Base-by-base conservation (phyloP, 495 filamentous ascomycete genomes). In the Aspergillus avenaceus region DNA sequence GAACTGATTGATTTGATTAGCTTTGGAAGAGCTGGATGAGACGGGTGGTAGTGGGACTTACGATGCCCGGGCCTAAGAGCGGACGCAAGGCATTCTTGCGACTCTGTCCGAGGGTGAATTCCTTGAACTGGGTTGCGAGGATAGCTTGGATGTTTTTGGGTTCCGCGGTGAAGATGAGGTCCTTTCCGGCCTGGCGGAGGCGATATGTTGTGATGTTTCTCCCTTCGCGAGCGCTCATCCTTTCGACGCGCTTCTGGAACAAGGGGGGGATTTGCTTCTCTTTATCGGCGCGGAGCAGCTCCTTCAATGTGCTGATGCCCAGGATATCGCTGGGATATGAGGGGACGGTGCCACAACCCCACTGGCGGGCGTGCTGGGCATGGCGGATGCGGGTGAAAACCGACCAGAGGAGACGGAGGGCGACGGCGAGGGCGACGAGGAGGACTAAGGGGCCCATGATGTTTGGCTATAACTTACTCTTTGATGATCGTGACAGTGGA, bases 141-240 rank as follows among this genome's bases (percentile, higher is more conserved):
- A 82, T 51, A 22, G 79, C 75, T 56, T 78, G 72, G 14, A 81
- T 56, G 54, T 83, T 83, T 48, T 72, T 72, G 7, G 78, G 78
- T 18, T 83, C 79, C 42, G 70, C 62, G 8, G 81, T 83, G 32
- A 65, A 66, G 44, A 70, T 34, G 16, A 49, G 41, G 18, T 67
- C 52, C 23, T 56, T 55, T 37, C 65, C 66, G 22, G 66, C 41
- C 25, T 64, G 62, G 26, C 62, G 59, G 11, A 63, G 19, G 8
- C 45, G 36, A 40, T 54, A 67, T 16, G 67, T 69, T 2, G 55
- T 56, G 21, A 70, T 61, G 28, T 52, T 50, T 19, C 69, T 64
- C 26, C 60, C 56, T 40, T 71, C 62, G 16, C 48, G 52, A 0
- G 65, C 56, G 16, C 52, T 55, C 26, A 71, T 46, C 2, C 23